Evolutionary conservation across 306 rosid genomes (phyloP).

Genomic region (Citrullus colocynthis): DNA sequence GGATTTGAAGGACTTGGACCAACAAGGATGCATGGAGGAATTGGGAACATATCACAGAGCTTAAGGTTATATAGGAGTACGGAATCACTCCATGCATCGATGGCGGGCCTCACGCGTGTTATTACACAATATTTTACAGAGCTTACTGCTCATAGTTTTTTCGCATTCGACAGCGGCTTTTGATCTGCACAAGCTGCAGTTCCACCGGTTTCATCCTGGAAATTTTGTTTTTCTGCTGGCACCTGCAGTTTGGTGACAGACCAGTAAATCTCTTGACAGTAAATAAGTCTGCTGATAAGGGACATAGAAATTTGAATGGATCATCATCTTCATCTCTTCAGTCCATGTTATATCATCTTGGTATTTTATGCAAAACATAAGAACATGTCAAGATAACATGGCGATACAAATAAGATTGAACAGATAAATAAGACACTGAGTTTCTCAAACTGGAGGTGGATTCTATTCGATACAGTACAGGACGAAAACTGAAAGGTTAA

Average conservation of each 20-base stretch:
- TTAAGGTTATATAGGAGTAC: not conserved
- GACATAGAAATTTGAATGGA: not conserved
- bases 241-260: constrained; percentile 25
- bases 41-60: not conserved
- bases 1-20: not conserved
- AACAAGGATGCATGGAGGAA: constrained; percentile 4
- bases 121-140: constrained; percentile 12
- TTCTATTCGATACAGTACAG: not conserved
- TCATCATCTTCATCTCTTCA: not conserved
- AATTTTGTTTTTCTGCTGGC: constrained; percentile 34
- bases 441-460: not conserved
- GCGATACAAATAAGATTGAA: not conserved
- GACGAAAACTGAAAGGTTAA: not conserved
- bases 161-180: constrained; percentile 1
- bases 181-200: constrained; percentile 17
- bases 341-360: not conserved
- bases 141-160: constrained; percentile 7
- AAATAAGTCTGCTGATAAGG: not conserved
- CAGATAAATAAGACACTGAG: not conserved
- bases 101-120: not conserved
- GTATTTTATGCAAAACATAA: not conserved
- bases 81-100: constrained; percentile 5
- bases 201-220: constrained; percentile 28
- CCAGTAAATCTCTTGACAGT: constrained; percentile 29
- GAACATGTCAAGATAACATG: not conserved